Conservation (phyloP, 1,139 yeast species). For the Pichia inconspicua region DNA sequence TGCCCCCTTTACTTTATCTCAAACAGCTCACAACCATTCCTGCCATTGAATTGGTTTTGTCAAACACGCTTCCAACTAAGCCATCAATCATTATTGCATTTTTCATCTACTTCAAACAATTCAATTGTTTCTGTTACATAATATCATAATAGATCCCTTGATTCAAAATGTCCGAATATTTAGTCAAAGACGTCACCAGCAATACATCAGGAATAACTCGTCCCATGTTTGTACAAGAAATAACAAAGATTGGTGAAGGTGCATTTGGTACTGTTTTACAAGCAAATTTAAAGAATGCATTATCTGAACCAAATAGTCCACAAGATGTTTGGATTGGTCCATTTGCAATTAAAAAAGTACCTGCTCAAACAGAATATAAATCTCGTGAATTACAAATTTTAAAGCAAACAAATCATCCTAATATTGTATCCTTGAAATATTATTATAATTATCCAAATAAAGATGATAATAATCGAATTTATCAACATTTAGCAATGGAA, state of each 20-base stretch:
- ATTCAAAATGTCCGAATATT: constrained; percentile 26
- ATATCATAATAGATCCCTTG: no score
- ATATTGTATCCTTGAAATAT: constrained; percentile 56
- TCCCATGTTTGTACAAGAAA: constrained; percentile 64
- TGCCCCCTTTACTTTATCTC: no score
- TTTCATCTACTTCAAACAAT: no score
- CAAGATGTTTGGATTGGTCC: constrained; percentile 56
- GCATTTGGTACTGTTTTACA: constrained; percentile 81
- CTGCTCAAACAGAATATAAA: constrained; percentile 79
- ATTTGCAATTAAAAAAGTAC: constrained; percentile 73
- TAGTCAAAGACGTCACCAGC: constrained; percentile 56
- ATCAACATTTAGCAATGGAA: constrained; percentile 79
- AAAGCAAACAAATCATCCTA: constrained; percentile 70
- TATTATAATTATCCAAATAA: constrained; percentile 61
- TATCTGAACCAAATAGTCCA: constrained; percentile 18
- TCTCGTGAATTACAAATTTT: constrained; percentile 71
- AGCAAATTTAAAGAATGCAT: constrained; percentile 43
- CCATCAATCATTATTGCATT: no score
- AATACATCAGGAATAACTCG: constrained; percentile 45
- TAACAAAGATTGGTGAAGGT: constrained; percentile 72
- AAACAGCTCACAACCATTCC: no score
- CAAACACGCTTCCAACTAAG: no score
- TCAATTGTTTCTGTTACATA: no score
- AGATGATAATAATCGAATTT: constrained; percentile 51
- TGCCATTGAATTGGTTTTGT: no score